These are phyloP conservation scores for Ceratocystis harringtonii DNA, from an alignment of 2,329 filamentous ascomycete species.

Conservation along the genomic window DNA sequence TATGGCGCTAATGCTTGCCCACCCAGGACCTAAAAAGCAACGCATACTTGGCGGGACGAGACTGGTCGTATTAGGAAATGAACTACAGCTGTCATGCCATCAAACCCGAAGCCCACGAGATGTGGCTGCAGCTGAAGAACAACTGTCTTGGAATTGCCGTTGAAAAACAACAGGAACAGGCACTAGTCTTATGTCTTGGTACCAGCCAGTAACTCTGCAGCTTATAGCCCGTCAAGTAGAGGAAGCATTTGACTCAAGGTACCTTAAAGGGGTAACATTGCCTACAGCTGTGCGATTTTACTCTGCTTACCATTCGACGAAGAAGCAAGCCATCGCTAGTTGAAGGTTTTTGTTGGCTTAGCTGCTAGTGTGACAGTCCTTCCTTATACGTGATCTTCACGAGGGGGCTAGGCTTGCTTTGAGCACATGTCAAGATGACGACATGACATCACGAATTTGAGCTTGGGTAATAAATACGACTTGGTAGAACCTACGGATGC, in stretches of 20 bases:
- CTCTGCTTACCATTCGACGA: neutral
- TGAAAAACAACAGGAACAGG: neutral
- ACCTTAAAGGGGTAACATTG: too few species aligned
- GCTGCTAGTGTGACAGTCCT: too few species aligned
- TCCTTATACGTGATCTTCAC: too few species aligned
- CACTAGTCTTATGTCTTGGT: too few species aligned
- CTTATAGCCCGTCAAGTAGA: too few species aligned
- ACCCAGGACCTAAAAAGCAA: neutral
- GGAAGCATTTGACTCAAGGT: too few species aligned
- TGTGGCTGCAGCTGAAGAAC: constrained; percentile 1
- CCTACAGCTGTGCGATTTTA: too few species aligned
- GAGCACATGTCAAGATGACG: neutral
- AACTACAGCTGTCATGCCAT: neutral
- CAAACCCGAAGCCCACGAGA: neutral
- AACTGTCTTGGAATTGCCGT: neutral
- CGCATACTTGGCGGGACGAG: neutral
- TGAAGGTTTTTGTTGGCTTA: too few species aligned
- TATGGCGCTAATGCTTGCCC: neutral
- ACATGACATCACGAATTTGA: neutral
- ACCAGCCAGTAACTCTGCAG: too few species aligned
- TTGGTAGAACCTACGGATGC: neutral
- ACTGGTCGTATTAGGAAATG: constrained; percentile 5
- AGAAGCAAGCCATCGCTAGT: neutral
- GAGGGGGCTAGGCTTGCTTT: too few species aligned
- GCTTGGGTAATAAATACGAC: neutral